phyloP scores from a whole-genome alignment of 2,329 filamentous ascomycete species.

The Pseudocercospora crystallina region DNA sequence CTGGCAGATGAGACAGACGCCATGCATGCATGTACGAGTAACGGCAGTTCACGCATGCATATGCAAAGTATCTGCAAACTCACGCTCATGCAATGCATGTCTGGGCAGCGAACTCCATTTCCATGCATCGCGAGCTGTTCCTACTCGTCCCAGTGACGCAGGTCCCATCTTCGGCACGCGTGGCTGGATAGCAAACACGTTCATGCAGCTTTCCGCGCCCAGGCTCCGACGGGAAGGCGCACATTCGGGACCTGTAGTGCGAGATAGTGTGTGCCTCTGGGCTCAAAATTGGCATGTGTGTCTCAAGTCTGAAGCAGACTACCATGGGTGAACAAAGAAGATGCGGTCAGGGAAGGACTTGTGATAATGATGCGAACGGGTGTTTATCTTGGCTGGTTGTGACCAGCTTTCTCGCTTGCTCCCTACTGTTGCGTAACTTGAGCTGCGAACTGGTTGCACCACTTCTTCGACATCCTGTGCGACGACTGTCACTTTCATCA shows the following conservation, averaged over 20 bases:
- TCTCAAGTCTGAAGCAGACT: slow-evolving; percentile 23
- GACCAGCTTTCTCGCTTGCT: background rate
- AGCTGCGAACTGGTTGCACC: slow-evolving; percentile 21
- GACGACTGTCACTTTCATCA: background rate
- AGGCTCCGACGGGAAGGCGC: slow-evolving; percentile 16
- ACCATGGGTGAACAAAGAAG: slow-evolving; percentile 15
- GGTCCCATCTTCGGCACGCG: background rate
- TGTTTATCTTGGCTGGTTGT: slow-evolving; percentile 14
- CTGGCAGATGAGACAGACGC: slow-evolving; percentile 6
- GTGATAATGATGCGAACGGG: slow-evolving; percentile 27
- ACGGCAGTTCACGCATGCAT: background rate
- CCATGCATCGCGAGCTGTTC: background rate
- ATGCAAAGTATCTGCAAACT: slow-evolving; percentile 4
- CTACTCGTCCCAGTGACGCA: background rate
- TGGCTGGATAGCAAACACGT: slow-evolving; percentile 11
- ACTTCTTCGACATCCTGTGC: background rate
- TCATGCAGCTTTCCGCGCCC: slow-evolving; percentile 5
- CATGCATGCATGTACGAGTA: slow-evolving; percentile 4
- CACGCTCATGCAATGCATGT: slow-evolving; percentile 10
- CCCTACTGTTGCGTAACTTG: too few species aligned
- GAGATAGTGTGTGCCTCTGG: background rate
- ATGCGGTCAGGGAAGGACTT: slow-evolving; percentile 14
- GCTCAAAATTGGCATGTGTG: slow-evolving; percentile 11
- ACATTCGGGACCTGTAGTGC: background rate
- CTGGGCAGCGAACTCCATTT: background rate